A percentile compares a stretch with the other conserved stretches of the same genome.
These are phyloP conservation scores for Tylopilus sp. DNA, from an alignment of 768 basidiomycete genomes.

Conservation along the genomic window DNA sequence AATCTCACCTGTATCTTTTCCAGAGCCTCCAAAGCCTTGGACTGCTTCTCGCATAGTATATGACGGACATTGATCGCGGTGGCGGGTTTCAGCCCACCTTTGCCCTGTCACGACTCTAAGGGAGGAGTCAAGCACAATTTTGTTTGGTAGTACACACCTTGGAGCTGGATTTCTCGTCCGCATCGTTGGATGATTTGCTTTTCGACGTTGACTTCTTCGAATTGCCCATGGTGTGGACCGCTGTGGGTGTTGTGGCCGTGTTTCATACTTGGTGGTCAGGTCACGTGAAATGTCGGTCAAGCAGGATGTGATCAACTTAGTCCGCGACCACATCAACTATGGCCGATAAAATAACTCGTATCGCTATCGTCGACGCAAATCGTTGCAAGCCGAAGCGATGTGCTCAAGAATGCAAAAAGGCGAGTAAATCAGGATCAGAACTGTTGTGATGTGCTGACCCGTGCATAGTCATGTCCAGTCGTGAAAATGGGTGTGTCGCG, in stretches of 20 bases:
- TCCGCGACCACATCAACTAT: slow-evolving; percentile 35
- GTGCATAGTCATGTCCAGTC: slow-evolving; percentile 80
- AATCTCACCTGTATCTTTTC: slow-evolving; percentile 67
- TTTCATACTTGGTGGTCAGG: background rate
- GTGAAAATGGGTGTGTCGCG: slow-evolving; percentile 84
- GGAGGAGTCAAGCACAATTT: background rate
- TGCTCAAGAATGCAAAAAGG: slow-evolving; percentile 98
- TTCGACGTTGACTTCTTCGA: slow-evolving; percentile 26
- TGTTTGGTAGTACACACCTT: slow-evolving; percentile 21
- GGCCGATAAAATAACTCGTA: slow-evolving; percentile 97
- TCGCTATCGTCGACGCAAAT: slow-evolving; percentile 91
- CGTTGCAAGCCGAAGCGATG: slow-evolving; percentile 96
- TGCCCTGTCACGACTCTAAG: slow-evolving; percentile 35
- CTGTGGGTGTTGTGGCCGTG: slow-evolving; percentile 5
- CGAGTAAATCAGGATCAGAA: slow-evolving; percentile 25
- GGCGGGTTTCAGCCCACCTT: slow-evolving; percentile 68
- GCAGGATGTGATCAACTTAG: background rate
- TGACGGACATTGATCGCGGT: slow-evolving; percentile 84
- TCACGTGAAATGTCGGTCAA: slow-evolving; percentile 7
- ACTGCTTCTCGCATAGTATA: slow-evolving; percentile 85
- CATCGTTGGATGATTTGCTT: slow-evolving; percentile 14
- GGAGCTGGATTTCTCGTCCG: slow-evolving; percentile 17
- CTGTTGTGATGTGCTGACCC: background rate
- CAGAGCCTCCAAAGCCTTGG: slow-evolving; percentile 73
- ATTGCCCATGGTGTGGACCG: slow-evolving; percentile 21